Conservation (phyloP, 495 filamentous ascomycete species). For the Neurospora intermedia region DNA sequence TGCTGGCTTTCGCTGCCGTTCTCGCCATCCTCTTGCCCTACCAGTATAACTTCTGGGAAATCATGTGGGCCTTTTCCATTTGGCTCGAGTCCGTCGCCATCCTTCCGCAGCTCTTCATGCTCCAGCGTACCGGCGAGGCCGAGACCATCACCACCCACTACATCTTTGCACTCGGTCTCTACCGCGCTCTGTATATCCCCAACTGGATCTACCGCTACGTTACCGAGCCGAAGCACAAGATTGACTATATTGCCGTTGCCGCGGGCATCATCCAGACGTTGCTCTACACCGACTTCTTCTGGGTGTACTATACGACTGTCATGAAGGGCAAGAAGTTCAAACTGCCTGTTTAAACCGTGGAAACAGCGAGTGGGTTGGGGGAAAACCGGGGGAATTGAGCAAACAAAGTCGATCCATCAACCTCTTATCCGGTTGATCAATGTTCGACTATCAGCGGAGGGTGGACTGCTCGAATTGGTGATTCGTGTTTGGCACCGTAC, state of each 20-base stretch:
- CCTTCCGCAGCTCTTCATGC: conserved; percentile 92
- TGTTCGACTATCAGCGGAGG: background rate
- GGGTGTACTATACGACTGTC: conserved; percentile 95
- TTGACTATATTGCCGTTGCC: conserved; percentile 71
- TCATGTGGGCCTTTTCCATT: conserved; percentile 93
- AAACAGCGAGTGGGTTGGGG: background rate
- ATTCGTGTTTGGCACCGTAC: background rate
- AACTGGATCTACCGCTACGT: conserved; percentile 94
- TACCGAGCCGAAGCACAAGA: conserved; percentile 50
- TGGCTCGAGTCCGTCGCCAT: conserved; percentile 97
- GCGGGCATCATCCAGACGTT: conserved; percentile 89
- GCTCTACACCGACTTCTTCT: conserved; percentile 98
- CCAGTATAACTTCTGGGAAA: conserved; percentile 60
- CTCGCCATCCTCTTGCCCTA: conserved; percentile 79
- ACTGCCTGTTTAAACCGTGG: conserved; percentile 54
- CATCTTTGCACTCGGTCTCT: conserved; percentile 85
- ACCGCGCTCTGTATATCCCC: conserved; percentile 91
- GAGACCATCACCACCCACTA: conserved; percentile 98
- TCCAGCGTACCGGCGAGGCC: conserved; percentile 93
- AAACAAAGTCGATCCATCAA: background rate
- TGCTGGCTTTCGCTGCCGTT: conserved; percentile 66
- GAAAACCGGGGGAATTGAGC: background rate
- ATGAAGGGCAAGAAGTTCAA: conserved; percentile 85
- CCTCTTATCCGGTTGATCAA: background rate
- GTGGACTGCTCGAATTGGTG: background rate